Evolutionary conservation across 257 asterid genomes (phyloP).

Genomic region (Leonotis leonurus): DNA sequence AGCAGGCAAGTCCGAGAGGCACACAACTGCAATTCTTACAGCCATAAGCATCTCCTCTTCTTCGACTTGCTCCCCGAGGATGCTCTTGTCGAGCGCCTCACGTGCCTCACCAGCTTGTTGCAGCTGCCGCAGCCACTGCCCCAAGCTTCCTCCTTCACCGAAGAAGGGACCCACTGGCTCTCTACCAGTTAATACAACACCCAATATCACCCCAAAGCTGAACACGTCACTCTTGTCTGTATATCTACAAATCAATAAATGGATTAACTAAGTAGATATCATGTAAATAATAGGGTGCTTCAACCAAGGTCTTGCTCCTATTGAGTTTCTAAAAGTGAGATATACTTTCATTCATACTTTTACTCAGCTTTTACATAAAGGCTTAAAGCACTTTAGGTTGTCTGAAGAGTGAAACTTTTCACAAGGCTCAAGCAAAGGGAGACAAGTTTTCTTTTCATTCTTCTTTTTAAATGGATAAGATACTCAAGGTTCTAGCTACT

Average conservation of each 20-base stretch:
- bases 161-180: slow-evolving; percentile 69
- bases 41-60: slow-evolving; percentile 97
- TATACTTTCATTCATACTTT: slow-evolving; percentile 5
- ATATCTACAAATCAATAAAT: slow-evolving; percentile 37
- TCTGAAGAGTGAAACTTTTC: neutral
- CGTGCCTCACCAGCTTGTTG: slow-evolving; percentile 81
- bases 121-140: slow-evolving; percentile 69
- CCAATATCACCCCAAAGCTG: slow-evolving; percentile 87
- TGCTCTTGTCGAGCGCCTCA: slow-evolving; percentile 73
- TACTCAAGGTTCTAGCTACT: slow-evolving; percentile 3
- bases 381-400: slow-evolving; percentile 17
- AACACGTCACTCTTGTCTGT: slow-evolving; percentile 86
- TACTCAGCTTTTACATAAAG: slow-evolving; percentile 16
- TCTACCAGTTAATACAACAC: slow-evolving; percentile 63
- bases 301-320: neutral
- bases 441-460: neutral
- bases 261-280: neutral
- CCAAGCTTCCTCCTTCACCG: slow-evolving; percentile 69
- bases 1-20: slow-evolving; percentile 82
- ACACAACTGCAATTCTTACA: slow-evolving; percentile 65
- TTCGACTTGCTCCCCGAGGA: slow-evolving; percentile 69
- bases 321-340: neutral
- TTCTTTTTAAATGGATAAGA: neutral
- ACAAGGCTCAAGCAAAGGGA: neutral
- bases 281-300: neutral